phyloP scores from a whole-genome alignment of 305 asterid genomes.

The Rubia tinctorum region DNA sequence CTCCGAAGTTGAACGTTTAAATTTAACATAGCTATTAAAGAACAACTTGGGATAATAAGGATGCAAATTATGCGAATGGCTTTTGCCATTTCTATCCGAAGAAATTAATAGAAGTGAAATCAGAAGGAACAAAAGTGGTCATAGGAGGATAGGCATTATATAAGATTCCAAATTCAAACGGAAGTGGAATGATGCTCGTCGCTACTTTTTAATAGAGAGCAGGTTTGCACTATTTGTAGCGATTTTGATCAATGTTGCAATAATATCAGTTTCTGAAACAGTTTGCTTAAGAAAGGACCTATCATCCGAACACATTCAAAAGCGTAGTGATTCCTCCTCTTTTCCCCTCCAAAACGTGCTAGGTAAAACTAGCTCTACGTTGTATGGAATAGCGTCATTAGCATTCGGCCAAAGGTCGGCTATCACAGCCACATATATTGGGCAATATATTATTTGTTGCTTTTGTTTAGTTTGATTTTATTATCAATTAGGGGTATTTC shows the following conservation, averaged over 20 bases:
- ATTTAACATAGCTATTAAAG: too few species aligned
- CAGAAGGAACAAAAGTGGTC: too few species aligned
- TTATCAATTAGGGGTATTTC: too few species aligned
- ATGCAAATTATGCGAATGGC: too few species aligned
- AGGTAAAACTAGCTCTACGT: constrained; percentile 73
- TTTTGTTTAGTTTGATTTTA: too few species aligned
- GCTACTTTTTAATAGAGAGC: constrained; percentile 77
- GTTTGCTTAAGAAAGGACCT: constrained; percentile 51
- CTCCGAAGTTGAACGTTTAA: too few species aligned
- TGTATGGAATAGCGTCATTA: constrained; percentile 78
- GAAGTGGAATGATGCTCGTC: constrained; percentile 52
- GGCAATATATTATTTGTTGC: constrained; percentile 71
- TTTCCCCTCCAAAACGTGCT: constrained; percentile 90
- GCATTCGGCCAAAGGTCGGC: constrained; percentile 97
- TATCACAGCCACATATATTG: constrained; percentile 94
- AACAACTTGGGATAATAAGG: too few species aligned
- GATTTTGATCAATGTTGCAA: constrained; percentile 68
- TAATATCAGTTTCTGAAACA: constrained; percentile 55
- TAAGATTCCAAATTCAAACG: too few species aligned
- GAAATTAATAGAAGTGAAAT: too few species aligned
- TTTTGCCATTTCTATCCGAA: too few species aligned
- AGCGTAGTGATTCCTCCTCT: constrained; percentile 77
- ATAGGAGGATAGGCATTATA: too few species aligned
- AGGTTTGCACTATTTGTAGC: constrained; percentile 82
- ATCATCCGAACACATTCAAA: constrained; percentile 29